Base-by-base conservation (phyloP, 2,329 filamentous ascomycete species). In the Geosmithia flava region DNA sequence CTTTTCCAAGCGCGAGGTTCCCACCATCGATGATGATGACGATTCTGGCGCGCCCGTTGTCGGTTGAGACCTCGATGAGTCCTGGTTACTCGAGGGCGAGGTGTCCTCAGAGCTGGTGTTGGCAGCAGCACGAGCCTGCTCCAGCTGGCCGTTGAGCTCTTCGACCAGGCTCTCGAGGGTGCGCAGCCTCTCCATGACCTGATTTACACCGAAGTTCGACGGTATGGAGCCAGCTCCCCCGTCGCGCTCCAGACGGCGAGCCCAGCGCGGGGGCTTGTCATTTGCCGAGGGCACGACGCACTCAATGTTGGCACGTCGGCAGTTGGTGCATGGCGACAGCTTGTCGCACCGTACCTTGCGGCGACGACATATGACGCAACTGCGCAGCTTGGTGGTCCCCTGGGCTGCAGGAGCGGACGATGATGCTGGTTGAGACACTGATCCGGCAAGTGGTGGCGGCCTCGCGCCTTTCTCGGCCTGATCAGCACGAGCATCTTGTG, bases 341-440 rank as follows among this genome's bases (percentile, higher is more conserved):
- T 77, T 78, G 56, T 79, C 72, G 57, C 76, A 80, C 43, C 74
- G 72, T 4, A 80, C 75, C 53, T 79, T 79, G 44, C 76, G 74
- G 33, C 59, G 64, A 42, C 75, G 68, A 51, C 75, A 80, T 3
- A 69, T 65, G 4, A 71, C 62, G 47, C 73, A 76, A 56, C 72
- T 75, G 47, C 71, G 70, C 46, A 56, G 58, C 53, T 72, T 68
- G 27, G 43, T 42, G 41, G 8, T 8, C 8, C 41, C 41, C 17
- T 10, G 10, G 41, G 17, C 41, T 7, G 11, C 33, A 3, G 33
- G 33, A 37, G 33, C 33, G 6, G 33, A 37, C 13, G 33, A 37
- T 37, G 33, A 13, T 16, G 13, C 11, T 7, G 33, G 3, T 37
- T 16, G 10, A 37, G 33, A 11, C 13, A 11, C 15, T 37, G 33